These are phyloP conservation scores for Ceratobasidium sp. DNA, from an alignment of 1,284 basidiomycete genomes.

Conservation along the genomic window DNA sequence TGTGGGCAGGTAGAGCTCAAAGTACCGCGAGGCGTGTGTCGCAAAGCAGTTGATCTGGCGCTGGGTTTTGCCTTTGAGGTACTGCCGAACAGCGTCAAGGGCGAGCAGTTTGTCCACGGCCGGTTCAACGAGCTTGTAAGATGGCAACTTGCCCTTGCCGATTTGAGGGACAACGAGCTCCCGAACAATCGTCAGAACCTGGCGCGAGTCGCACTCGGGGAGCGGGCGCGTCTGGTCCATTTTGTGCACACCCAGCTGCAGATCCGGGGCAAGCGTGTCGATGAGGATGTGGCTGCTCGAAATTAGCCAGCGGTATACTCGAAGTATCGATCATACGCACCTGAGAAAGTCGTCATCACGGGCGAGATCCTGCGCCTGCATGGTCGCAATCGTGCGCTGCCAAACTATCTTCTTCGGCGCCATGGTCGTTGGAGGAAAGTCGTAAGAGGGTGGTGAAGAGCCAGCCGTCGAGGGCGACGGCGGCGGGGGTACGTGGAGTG, in stretches of 20 bases:
- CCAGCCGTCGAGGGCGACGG: conserved; percentile 44
- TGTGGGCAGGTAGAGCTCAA: conserved; percentile 80
- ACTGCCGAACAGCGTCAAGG: conserved; percentile 72
- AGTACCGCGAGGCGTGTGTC: conserved; percentile 85
- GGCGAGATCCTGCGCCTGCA: conserved; percentile 84
- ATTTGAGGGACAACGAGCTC: conserved; percentile 53
- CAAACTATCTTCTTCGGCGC: conserved; percentile 43
- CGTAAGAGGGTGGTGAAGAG: conserved; percentile 44
- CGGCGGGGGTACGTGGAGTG: conserved; percentile 46
- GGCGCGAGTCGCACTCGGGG: conserved; percentile 70
- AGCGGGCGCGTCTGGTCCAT: conserved; percentile 77
- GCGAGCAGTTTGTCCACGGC: conserved; percentile 75
- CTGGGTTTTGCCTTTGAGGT: conserved; percentile 71
- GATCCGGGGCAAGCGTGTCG: conserved; percentile 69
- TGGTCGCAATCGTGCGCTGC: conserved; percentile 51
- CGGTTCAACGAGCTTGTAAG: conserved; percentile 50
- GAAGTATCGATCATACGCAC: conserved; percentile 42
- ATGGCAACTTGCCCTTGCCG: conserved; percentile 37
- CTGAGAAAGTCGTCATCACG: conserved; percentile 86
- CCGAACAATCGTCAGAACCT: conserved; percentile 71
- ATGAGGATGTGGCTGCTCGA: conserved; percentile 60
- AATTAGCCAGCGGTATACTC: not conserved
- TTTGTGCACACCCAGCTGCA: conserved; percentile 78
- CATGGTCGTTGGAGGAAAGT: conserved; percentile 29
- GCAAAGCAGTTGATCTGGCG: conserved; percentile 85